phyloP scores from a whole-genome alignment of 805 yeast species.

The Ascoidea rubescens region DNA sequence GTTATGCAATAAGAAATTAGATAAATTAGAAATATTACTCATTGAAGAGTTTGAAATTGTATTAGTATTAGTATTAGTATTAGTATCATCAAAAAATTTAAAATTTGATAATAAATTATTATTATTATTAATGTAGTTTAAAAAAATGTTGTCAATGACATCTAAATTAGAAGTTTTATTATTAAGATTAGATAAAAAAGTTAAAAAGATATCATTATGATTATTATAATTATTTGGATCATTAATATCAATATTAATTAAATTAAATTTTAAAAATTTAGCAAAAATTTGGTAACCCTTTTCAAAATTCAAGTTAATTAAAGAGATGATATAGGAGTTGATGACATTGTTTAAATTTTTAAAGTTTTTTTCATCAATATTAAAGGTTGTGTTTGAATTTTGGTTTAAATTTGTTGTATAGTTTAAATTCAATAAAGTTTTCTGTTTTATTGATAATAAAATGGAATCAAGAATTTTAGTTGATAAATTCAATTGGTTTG shows the following conservation, averaged over 20 bases:
- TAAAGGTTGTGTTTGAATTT: neutral
- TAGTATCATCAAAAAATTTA: too few species aligned
- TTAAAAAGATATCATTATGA: slow-evolving; percentile 4
- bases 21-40: neutral
- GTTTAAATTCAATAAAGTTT: neutral
- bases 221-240: neutral
- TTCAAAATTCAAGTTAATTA: slow-evolving; percentile 1
- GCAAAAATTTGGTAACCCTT: slow-evolving; percentile 4
- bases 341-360: slow-evolving; percentile 4
- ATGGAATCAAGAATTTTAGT: slow-evolving; percentile 9
- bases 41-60: too few species aligned
- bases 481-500: slow-evolving; percentile 4
- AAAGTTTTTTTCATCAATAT: slow-evolving; percentile 1
- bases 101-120: neutral
- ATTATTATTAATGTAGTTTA: too few species aligned
- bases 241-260: slow-evolving; percentile 1
- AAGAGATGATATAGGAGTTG: slow-evolving; percentile 4
- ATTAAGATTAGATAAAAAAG: slow-evolving; percentile 3
- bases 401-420: neutral
- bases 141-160: neutral
- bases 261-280: slow-evolving; percentile 3
- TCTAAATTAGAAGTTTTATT: slow-evolving; percentile 1
- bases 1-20: neutral
- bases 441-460: slow-evolving; percentile 1
- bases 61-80: too few species aligned